Percentiles rank a stretch among this genome's conserved stretches.
phyloP scores from a whole-genome alignment of 352 stramenopile genomes.

The Pythium dissimile region DNA sequence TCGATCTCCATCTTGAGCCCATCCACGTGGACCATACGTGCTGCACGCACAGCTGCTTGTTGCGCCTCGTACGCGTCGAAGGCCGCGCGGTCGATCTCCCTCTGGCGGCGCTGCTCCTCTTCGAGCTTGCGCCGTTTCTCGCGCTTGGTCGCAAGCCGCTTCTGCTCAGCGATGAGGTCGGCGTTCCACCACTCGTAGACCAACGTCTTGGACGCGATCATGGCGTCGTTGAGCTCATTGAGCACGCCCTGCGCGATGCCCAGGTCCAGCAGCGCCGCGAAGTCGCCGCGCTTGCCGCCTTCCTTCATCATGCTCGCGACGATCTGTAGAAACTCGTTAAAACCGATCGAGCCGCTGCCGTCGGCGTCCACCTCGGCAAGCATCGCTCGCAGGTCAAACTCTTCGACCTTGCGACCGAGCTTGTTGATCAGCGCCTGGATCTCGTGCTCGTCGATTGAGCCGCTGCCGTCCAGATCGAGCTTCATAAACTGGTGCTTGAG shows the following conservation, averaged over 20 bases:
- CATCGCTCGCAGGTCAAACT: constrained; percentile 55
- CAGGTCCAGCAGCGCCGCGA: constrained; percentile 47
- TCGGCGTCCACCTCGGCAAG: constrained; percentile 64
- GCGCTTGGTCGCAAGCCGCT: constrained; percentile 51
- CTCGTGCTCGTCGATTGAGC: constrained; percentile 65
- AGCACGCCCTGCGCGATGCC: constrained; percentile 63
- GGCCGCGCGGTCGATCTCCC: constrained; percentile 34
- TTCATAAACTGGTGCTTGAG: constrained; percentile 67
- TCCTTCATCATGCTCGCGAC: constrained; percentile 53
- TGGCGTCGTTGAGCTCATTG: constrained; percentile 59
- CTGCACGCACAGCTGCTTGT: constrained; percentile 38
- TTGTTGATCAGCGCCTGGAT: constrained; percentile 59
- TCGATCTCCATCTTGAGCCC: constrained; percentile 47
- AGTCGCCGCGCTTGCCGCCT: constrained; percentile 22
- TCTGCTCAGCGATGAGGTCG: constrained; percentile 63
- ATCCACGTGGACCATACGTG: constrained; percentile 34
- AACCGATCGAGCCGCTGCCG: constrained; percentile 61
- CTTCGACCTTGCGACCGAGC: constrained; percentile 36
- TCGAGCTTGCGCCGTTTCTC: constrained; percentile 44
- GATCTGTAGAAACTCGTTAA: constrained; percentile 72
- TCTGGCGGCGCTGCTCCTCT: constrained; percentile 40
- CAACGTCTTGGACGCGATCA: constrained; percentile 41
- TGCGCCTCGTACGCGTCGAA: constrained; percentile 44
- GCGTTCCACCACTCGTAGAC: constrained; percentile 69
- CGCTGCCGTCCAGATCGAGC: constrained; percentile 62